Percentiles rank a stretch among this genome's conserved stretches.
Evolutionary conservation across 208 protist genomes (phyloP).

Genomic region (Wallacemonas sp.): DNA sequence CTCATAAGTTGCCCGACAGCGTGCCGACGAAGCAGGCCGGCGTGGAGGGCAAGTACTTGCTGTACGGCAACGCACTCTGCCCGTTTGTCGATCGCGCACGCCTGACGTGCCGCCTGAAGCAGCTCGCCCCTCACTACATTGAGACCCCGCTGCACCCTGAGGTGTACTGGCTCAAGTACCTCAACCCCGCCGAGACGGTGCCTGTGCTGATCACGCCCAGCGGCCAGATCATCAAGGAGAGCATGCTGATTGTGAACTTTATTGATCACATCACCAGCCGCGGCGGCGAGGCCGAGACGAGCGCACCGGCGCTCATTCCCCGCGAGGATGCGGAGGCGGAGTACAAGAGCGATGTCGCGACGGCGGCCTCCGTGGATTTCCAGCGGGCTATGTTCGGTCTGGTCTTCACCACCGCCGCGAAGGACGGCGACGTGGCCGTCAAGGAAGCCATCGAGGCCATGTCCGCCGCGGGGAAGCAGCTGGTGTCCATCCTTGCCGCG

Average conservation of each 20-base stretch:
- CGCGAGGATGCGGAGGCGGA: background rate
- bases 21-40: conserved; percentile 5
- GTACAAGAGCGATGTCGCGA: conserved; percentile 10
- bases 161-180: conserved; percentile 17
- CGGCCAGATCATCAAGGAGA: conserved; percentile 19
- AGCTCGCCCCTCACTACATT: conserved; percentile 8
- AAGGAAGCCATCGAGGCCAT: conserved; percentile 7
- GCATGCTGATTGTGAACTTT: conserved; percentile 16
- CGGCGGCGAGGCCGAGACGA: background rate
- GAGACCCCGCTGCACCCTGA: conserved; percentile 8
- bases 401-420: conserved; percentile 13
- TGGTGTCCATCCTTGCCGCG: conserved; percentile 1
- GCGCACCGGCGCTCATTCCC: background rate
- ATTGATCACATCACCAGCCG: conserved; percentile 18
- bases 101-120: conserved; percentile 10
- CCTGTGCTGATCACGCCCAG: conserved; percentile 8
- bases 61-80: conserved; percentile 19
- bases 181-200: conserved; percentile 16
- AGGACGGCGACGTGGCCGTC: conserved; percentile 9
- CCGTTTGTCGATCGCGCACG: conserved; percentile 17
- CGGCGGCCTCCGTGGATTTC: conserved; percentile 1
- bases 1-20: background rate
- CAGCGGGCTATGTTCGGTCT: conserved; percentile 18
- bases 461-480: background rate
- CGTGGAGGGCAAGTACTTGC: conserved; percentile 12